These are phyloP conservation scores for Shiraia bambusicola DNA, from an alignment of 2,329 filamentous ascomycete genomes.

Conservation along the genomic window DNA sequence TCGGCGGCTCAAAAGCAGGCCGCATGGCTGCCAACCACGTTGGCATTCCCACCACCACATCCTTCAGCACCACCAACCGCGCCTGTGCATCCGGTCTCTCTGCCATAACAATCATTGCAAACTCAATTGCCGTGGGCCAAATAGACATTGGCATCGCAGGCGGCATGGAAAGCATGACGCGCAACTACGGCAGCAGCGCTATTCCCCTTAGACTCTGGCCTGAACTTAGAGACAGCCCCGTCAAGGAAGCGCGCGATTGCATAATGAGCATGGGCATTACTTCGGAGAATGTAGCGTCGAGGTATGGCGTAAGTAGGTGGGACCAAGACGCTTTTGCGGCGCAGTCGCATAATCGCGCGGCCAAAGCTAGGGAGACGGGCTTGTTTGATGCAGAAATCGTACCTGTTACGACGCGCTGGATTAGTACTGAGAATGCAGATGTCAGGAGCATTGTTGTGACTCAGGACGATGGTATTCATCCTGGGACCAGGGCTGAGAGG, in stretches of 20 bases:
- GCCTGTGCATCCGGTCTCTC: slow-evolving; percentile 80
- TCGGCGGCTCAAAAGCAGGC: slow-evolving; percentile 86
- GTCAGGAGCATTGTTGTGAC: slow-evolving; percentile 66
- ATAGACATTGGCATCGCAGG: slow-evolving; percentile 77
- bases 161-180: slow-evolving; percentile 95
- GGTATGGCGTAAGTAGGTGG: slow-evolving; percentile 70
- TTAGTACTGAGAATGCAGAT: slow-evolving; percentile 57
- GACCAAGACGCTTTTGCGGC: slow-evolving; percentile 86
- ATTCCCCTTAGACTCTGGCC: slow-evolving; percentile 83
- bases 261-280: slow-evolving; percentile 95
- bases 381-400: slow-evolving; percentile 78
- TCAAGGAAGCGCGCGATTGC: slow-evolving; percentile 76
- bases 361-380: slow-evolving; percentile 67
- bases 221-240: slow-evolving; percentile 62
- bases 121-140: slow-evolving; percentile 71
- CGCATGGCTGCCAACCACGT: slow-evolving; percentile 88
- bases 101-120: slow-evolving; percentile 72
- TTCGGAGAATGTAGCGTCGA: slow-evolving; percentile 79
- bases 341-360: slow-evolving; percentile 71
- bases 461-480: slow-evolving; percentile 80
- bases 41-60: slow-evolving; percentile 70
- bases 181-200: slow-evolving; percentile 82
- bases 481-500: slow-evolving; percentile 66
- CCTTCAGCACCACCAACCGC: slow-evolving; percentile 84
- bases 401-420: slow-evolving; percentile 71